phyloP scores from a whole-genome alignment of 306 rosid species.

The Sesbania bispinosa region DNA sequence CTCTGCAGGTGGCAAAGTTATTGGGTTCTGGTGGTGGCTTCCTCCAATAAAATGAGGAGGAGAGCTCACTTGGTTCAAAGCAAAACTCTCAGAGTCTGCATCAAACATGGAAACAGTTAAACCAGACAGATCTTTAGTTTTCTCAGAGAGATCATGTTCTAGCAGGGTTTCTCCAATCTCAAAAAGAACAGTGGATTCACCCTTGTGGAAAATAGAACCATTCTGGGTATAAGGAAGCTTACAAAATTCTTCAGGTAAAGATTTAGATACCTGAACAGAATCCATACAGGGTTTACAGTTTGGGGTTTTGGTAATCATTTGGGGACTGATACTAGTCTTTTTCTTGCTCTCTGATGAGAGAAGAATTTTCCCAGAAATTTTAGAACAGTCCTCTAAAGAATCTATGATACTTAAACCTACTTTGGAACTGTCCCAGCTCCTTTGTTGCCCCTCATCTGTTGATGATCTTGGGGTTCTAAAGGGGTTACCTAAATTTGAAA shows the following conservation, averaged over 20 bases:
- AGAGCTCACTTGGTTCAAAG: slow-evolving; percentile 24
- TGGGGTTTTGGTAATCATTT: slow-evolving; percentile 48
- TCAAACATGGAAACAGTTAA: slow-evolving; percentile 22
- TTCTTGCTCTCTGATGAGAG: slow-evolving; percentile 56
- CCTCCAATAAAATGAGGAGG: slow-evolving; percentile 51
- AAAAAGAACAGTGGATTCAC: slow-evolving; percentile 56
- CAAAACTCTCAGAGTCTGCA: slow-evolving; percentile 23
- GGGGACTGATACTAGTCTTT: slow-evolving; percentile 54
- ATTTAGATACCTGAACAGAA: slow-evolving; percentile 52
- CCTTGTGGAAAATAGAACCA: slow-evolving; percentile 35
- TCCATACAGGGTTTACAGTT: slow-evolving; percentile 29
- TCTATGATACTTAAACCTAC: slow-evolving; percentile 78
- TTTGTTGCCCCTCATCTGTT: slow-evolving; percentile 50
- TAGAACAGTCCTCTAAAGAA: slow-evolving; percentile 59
- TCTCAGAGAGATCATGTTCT: slow-evolving; percentile 45
- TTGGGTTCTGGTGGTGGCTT: slow-evolving; percentile 38
- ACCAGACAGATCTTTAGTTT: slow-evolving; percentile 29
- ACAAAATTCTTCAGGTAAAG: slow-evolving; percentile 63
- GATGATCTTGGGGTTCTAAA: slow-evolving; percentile 41
- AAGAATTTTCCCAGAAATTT: slow-evolving; percentile 49
- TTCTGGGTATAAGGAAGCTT: slow-evolving; percentile 37
- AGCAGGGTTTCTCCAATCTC: slow-evolving; percentile 64
- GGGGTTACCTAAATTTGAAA: slow-evolving; percentile 56
- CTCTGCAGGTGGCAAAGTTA: slow-evolving; percentile 13
- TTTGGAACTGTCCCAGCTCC: slow-evolving; percentile 66